Conservation (phyloP, 495 filamentous ascomycete genomes). For the Cetradonia linearis region DNA sequence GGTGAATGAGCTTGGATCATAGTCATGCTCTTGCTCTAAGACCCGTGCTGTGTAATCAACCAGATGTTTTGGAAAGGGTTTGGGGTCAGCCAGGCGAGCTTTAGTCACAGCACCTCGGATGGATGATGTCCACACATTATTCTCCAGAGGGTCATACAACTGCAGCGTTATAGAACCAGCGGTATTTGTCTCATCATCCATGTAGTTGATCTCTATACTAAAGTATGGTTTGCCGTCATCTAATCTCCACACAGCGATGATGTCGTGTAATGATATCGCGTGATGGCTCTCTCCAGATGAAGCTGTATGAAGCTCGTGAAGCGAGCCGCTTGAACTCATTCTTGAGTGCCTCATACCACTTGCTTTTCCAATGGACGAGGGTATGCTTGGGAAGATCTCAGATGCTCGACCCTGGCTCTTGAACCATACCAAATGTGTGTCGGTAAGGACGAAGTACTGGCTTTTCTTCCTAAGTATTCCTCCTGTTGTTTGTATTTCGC, state of each 20-base stretch:
- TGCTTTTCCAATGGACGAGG: conserved; percentile 34
- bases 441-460: conserved; percentile 85
- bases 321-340: conserved; percentile 40
- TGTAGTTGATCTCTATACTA: conserved; percentile 63
- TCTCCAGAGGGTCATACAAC: conserved; percentile 60
- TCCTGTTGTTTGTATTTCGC: conserved; percentile 69
- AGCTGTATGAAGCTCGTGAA: conserved; percentile 49
- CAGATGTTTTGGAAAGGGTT: conserved; percentile 49
- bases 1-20: conserved; percentile 57
- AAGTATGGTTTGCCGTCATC: conserved; percentile 71
- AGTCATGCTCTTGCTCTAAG: conserved; percentile 59
- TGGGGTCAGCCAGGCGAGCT: conserved; percentile 40
- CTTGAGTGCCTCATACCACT: conserved; percentile 41
- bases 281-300: conserved; percentile 41
- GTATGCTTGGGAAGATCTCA: conserved; percentile 50
- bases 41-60: conserved; percentile 54
- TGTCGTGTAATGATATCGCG: conserved; percentile 57
- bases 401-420: conserved; percentile 63
- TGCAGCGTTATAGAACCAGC: conserved; percentile 56
- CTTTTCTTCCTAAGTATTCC: conserved; percentile 76
- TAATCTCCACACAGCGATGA: conserved; percentile 69
- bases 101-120: conserved; percentile 54
- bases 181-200: conserved; percentile 62
- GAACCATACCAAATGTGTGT: conserved; percentile 71
- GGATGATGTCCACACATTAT: conserved; percentile 62